Percentiles rank a stretch among this genome's conserved stretches.
These are phyloP conservation scores for Neonothopanus nambi DNA, from an alignment of 1,284 basidiomycete genomes.

Conservation along the genomic window DNA sequence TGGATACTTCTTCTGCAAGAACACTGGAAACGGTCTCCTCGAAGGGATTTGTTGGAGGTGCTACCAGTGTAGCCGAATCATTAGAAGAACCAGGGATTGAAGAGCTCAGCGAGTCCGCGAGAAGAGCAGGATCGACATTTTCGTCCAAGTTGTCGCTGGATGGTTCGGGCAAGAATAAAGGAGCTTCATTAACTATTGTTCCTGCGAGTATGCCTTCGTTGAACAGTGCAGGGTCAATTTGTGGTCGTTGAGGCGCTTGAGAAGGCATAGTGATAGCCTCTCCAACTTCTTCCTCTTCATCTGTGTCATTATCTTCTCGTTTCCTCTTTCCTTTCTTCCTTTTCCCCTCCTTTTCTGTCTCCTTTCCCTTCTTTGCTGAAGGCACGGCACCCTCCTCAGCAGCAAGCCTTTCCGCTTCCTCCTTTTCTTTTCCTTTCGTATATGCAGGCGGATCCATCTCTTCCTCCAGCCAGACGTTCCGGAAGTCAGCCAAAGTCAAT, in stretches of 20 bases:
- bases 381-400: constrained; percentile 30
- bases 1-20: constrained; percentile 65
- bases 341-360: constrained; percentile 31
- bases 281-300: constrained; percentile 32
- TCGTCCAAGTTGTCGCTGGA: constrained; percentile 40
- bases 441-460: constrained; percentile 91
- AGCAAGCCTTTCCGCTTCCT: constrained; percentile 57
- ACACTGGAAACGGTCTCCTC: constrained; percentile 53
- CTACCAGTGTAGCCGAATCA: constrained; percentile 4
- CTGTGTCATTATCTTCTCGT: constrained; percentile 34
- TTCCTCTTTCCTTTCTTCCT: constrained; percentile 41
- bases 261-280: constrained; percentile 18
- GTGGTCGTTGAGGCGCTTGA: constrained; percentile 20
- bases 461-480: constrained; percentile 90
- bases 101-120: constrained; percentile 4
- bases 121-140: constrained; percentile 59
- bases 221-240: constrained; percentile 46
- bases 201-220: constrained; percentile 47
- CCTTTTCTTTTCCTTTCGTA: constrained; percentile 72
- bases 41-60: constrained; percentile 26
- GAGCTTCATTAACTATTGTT: constrained; percentile 26
- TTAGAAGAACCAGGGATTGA: too few relatives aligned
- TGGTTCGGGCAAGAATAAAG: constrained; percentile 42
- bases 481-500: constrained; percentile 89
- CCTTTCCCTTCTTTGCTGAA: constrained; percentile 34